Evolutionary conservation across 768 basidiomycete genomes (phyloP).

Genomic region (Grammothele lineata): DNA sequence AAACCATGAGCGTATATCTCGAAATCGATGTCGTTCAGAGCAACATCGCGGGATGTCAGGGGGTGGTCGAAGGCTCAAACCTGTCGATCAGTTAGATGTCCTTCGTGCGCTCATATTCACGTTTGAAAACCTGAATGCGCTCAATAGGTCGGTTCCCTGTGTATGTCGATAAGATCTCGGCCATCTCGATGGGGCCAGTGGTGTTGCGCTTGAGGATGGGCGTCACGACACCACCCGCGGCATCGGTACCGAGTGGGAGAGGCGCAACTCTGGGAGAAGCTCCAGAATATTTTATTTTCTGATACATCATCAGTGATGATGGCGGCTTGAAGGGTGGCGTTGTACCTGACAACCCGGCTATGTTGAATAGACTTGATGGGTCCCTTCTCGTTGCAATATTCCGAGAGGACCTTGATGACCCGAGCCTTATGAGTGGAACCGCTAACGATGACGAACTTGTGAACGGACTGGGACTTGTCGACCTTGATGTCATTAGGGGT

Average conservation of each 20-base stretch:
- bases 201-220: conserved; percentile 98
- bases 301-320: conserved; percentile 97
- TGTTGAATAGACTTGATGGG: conserved; percentile 99
- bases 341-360: conserved; percentile 97
- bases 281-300: conserved; percentile 98
- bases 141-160: conserved; percentile 99
- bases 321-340: conserved; percentile 97
- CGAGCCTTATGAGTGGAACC: conserved; percentile 98
- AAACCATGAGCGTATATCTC: conserved; percentile 98
- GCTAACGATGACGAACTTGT: conserved; percentile 97
- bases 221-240: conserved; percentile 99
- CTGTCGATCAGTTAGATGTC: conserved; percentile 99
- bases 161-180: conserved; percentile 97
- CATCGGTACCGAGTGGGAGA: conserved; percentile 92
- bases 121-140: conserved; percentile 96
- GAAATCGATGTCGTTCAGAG: conserved; percentile 96
- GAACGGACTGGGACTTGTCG: conserved; percentile 90
- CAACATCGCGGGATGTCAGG: conserved; percentile 95
- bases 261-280: conserved; percentile 88
- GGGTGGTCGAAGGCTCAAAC: conserved; percentile 95
- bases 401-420: conserved; percentile 94
- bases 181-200: conserved; percentile 97
- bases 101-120: conserved; percentile 97
- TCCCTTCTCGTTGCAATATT: conserved; percentile 98
- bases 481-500: conserved; percentile 98